A percentile compares a stretch with the other conserved stretches of the same genome.
Evolutionary conservation across 345 rosid genomes (phyloP).

Genomic region (Melastoma malabathricum): DNA sequence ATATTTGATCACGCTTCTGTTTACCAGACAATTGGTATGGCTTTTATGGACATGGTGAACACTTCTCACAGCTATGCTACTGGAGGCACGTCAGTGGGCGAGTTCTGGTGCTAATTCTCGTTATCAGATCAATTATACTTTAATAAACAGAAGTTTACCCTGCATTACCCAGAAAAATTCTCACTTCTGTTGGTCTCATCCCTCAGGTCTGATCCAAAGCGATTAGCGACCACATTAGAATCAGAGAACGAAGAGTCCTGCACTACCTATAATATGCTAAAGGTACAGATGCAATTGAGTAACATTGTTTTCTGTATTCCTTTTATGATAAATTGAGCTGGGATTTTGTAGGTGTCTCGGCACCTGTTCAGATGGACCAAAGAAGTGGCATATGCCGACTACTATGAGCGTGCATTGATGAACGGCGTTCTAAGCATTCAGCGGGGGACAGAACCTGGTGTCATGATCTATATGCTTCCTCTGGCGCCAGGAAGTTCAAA

Average conservation of each 20-base stretch:
- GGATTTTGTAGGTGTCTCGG: constrained; percentile 55
- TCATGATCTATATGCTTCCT: constrained; percentile 98
- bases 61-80: constrained; percentile 85
- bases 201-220: constrained; percentile 66
- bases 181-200: background rate
- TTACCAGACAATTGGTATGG: constrained; percentile 52
- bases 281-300: constrained; percentile 27
- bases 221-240: constrained; percentile 45
- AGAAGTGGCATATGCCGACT: constrained; percentile 79
- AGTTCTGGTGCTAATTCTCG: constrained; percentile 55
- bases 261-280: constrained; percentile 90
- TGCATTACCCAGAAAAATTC: no score
- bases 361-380: constrained; percentile 86
- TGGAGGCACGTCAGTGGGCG: constrained; percentile 72
- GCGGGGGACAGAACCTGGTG: constrained; percentile 81
- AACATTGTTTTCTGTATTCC: background rate
- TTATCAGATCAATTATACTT: background rate
- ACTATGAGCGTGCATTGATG: constrained; percentile 80
- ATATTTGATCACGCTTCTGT: no score
- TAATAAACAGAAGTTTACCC: background rate
- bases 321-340: background rate
- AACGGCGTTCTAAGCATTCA: constrained; percentile 88
- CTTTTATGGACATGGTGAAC: constrained; percentile 76
- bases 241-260: constrained; percentile 86
- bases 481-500: constrained; percentile 60